These are phyloP conservation scores for Penicillium thymicola DNA, from an alignment of 2,329 filamentous ascomycete genomes.

Conservation along the genomic window DNA sequence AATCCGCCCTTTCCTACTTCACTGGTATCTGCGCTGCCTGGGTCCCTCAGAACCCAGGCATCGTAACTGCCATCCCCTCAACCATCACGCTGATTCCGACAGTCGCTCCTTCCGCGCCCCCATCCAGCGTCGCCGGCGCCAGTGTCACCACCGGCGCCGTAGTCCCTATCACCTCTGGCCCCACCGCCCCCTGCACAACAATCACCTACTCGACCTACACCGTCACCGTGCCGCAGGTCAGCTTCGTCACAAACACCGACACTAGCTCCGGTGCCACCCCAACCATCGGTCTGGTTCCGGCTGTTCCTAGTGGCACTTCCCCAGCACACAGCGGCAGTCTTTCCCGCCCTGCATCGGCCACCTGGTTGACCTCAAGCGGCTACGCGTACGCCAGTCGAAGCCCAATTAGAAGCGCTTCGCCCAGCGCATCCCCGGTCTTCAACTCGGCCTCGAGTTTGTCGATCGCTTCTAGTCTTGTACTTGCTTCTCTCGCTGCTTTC, in stretches of 20 bases:
- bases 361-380: conserved; percentile 7
- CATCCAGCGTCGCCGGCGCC: conserved; percentile 48
- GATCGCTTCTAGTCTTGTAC: conserved; percentile 10
- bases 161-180: conserved; percentile 24
- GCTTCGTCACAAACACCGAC: conserved; percentile 36
- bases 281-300: conserved; percentile 34
- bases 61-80: conserved; percentile 70
- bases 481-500: conserved; percentile 13
- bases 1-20: conserved; percentile 75
- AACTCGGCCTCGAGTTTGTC: conserved; percentile 14
- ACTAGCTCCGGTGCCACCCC: conserved; percentile 18
- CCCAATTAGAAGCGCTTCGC: background rate
- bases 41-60: conserved; percentile 73
- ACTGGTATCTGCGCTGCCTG: conserved; percentile 83
- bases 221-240: conserved; percentile 46
- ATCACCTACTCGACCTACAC: conserved; percentile 42
- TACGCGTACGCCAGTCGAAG: conserved; percentile 3
- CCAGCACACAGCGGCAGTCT: conserved; percentile 18
- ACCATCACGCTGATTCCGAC: conserved; percentile 53
- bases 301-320: conserved; percentile 15
- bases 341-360: conserved; percentile 20
- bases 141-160: conserved; percentile 34
- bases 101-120: conserved; percentile 39
- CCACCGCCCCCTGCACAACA: conserved; percentile 36
- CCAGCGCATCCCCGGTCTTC: conserved; percentile 12